A percentile compares a stretch with the other conserved stretches of the same genome.
Conservation (phyloP, 768 basidiomycete species). For the Gymnopilus junonius region DNA sequence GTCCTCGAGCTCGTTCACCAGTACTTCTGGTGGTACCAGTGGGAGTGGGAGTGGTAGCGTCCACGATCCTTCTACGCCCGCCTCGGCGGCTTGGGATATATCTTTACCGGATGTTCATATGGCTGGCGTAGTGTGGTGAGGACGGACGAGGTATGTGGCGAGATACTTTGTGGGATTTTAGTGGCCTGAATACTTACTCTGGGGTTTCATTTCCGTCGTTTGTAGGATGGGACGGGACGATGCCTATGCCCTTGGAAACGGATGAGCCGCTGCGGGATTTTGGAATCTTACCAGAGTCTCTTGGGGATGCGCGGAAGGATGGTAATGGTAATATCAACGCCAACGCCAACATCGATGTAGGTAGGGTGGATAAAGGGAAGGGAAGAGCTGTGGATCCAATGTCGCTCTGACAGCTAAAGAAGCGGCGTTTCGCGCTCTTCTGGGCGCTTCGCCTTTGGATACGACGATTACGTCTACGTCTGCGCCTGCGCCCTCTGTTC, state of each 20-base stretch:
- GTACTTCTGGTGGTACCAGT: no score
- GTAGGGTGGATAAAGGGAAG: slow-evolving; percentile 28
- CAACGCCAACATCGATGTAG: not conserved
- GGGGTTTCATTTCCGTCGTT: not conserved
- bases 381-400: slow-evolving; percentile 19
- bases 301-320: not conserved
- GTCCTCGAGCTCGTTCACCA: slow-evolving; percentile 36
- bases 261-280: slow-evolving; percentile 1
- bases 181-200: slow-evolving; percentile 16
- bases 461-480: not conserved
- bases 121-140: not conserved
- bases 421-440: not conserved
- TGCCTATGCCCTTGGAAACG: not conserved
- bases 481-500: not conserved
- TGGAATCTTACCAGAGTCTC: slow-evolving; percentile 11
- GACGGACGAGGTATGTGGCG: slow-evolving; percentile 27
- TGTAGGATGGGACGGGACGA: slow-evolving; percentile 3
- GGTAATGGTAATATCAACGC: not conserved
- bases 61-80: slow-evolving; percentile 40
- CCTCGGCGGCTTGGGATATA: slow-evolving; percentile 39
- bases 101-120: slow-evolving; percentile 35
- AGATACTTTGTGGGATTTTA: slow-evolving; percentile 18
- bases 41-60: slow-evolving; percentile 13
- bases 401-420: not conserved
- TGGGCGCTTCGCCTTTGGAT: not conserved